Evolutionary conservation across 2,329 filamentous ascomycete genomes (phyloP).

Genomic region (Calonectria henricotiae): DNA sequence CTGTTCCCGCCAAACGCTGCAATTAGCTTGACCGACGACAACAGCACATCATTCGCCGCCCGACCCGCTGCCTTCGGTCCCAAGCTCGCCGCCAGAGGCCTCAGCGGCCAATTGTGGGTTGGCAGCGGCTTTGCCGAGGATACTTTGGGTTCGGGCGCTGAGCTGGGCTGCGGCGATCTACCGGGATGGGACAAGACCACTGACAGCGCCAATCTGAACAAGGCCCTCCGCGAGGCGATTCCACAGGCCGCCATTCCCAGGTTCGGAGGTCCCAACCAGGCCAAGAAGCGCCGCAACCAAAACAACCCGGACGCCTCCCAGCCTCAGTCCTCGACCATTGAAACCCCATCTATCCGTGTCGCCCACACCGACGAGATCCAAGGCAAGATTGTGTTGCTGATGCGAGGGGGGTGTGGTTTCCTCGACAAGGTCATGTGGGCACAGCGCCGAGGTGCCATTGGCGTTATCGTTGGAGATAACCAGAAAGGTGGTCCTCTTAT

Average conservation of each 20-base stretch:
- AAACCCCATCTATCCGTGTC: conserved; percentile 88
- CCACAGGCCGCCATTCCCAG: conserved; percentile 46
- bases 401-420: conserved; percentile 95
- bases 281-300: conserved; percentile 37
- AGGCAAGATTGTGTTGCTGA: conserved; percentile 93
- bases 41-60: conserved; percentile 96
- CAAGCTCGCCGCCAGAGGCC: conserved; percentile 79
- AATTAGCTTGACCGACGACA: conserved; percentile 97
- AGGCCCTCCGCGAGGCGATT: conserved; percentile 56
- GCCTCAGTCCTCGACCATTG: conserved; percentile 74
- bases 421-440: conserved; percentile 98
- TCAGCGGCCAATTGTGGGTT: conserved; percentile 94
- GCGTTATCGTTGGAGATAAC: conserved; percentile 95
- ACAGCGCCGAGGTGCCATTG: conserved; percentile 89
- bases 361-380: conserved; percentile 83
- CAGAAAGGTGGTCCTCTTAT: conserved; percentile 90
- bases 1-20: conserved; percentile 96
- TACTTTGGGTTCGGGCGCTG: conserved; percentile 78
- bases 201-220: conserved; percentile 63
- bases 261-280: conserved; percentile 31
- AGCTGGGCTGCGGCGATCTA: conserved; percentile 95
- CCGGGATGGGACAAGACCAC: conserved; percentile 85
- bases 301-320: background rate
- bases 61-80: conserved; percentile 95
- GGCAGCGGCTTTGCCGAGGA: conserved; percentile 93